These are phyloP conservation scores for Wickerhamomyces xylosicus DNA, from an alignment of 805 yeast species.

Conservation along the genomic window DNA sequence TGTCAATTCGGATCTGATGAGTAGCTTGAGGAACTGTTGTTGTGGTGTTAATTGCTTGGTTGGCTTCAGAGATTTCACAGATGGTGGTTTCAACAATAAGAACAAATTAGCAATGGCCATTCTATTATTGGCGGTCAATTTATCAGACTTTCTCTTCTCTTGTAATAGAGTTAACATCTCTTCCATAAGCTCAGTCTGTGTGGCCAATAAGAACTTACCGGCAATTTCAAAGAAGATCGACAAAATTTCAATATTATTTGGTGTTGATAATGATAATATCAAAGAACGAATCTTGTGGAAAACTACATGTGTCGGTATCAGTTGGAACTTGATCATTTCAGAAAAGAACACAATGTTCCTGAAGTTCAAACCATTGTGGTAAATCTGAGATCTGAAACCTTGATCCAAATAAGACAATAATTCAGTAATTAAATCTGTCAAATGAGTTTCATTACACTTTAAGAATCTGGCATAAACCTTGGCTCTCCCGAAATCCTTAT, in stretches of 20 bases:
- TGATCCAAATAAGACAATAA: slow-evolving; percentile 44
- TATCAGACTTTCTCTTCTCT: slow-evolving; percentile 35
- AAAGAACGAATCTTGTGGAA: slow-evolving; percentile 64
- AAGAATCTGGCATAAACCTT: slow-evolving; percentile 56
- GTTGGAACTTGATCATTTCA: slow-evolving; percentile 68
- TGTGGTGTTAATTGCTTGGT: slow-evolving; percentile 27
- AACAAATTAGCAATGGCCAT: slow-evolving; percentile 50
- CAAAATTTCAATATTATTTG: slow-evolving; percentile 59
- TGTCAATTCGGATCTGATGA: slow-evolving; percentile 43
- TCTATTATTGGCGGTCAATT: slow-evolving; percentile 42
- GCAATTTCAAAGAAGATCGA: slow-evolving; percentile 63
- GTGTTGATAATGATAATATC: slow-evolving; percentile 38
- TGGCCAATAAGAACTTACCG: slow-evolving; percentile 56
- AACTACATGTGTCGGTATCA: slow-evolving; percentile 59
- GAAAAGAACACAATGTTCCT: slow-evolving; percentile 52
- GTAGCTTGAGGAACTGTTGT: slow-evolving; percentile 35
- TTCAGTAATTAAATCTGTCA: slow-evolving; percentile 42
- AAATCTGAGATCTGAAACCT: slow-evolving; percentile 52
- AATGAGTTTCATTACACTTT: slow-evolving; percentile 40
- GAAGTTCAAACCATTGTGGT: slow-evolving; percentile 40
- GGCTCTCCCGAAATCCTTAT: slow-evolving; percentile 33
- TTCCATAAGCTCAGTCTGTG: slow-evolving; percentile 46
- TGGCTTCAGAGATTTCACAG: slow-evolving; percentile 24
- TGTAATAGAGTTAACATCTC: slow-evolving; percentile 52
- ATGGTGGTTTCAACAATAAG: slow-evolving; percentile 45